These are phyloP conservation scores for Ophiostoma perfectum DNA, from an alignment of 2,329 filamentous ascomycete genomes.

Conservation along the genomic window DNA sequence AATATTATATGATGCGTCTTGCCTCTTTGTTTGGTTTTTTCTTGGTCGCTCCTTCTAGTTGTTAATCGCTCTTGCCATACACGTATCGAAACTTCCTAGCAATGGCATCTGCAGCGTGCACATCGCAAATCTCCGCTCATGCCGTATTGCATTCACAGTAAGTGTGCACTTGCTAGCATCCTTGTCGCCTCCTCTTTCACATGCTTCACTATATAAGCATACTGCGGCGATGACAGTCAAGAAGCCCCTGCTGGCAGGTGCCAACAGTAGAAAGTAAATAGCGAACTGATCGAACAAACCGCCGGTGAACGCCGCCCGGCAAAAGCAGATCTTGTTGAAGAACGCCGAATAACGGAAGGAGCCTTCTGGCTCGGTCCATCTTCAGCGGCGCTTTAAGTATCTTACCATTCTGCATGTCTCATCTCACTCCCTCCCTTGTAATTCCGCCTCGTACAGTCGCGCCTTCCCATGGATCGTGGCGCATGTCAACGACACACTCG, in stretches of 20 bases:
- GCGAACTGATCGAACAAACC: background rate
- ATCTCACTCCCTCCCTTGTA: background rate
- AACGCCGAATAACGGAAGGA: background rate
- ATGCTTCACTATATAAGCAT: too few species aligned
- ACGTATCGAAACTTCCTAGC: background rate
- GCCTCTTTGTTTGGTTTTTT: background rate
- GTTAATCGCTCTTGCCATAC: background rate
- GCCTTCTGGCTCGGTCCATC: background rate
- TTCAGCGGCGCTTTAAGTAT: background rate
- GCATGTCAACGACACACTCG: background rate
- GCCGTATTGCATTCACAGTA: background rate
- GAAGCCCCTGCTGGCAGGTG: too few species aligned
- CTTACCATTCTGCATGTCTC: background rate
- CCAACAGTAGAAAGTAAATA: too few species aligned
- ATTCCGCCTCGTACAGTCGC: background rate
- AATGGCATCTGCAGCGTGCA: background rate
- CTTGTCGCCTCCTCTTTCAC: constrained; percentile 5
- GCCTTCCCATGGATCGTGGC: background rate
- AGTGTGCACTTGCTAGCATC: background rate
- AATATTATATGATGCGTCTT: background rate
- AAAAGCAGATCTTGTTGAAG: background rate
- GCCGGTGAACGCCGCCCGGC: background rate
- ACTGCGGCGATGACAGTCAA: too few species aligned
- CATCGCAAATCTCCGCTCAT: constrained; percentile 8
- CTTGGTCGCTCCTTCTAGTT: background rate